phyloP scores from a whole-genome alignment of 352 stramenopile genomes.

The Phytopythium oedochilum region DNA sequence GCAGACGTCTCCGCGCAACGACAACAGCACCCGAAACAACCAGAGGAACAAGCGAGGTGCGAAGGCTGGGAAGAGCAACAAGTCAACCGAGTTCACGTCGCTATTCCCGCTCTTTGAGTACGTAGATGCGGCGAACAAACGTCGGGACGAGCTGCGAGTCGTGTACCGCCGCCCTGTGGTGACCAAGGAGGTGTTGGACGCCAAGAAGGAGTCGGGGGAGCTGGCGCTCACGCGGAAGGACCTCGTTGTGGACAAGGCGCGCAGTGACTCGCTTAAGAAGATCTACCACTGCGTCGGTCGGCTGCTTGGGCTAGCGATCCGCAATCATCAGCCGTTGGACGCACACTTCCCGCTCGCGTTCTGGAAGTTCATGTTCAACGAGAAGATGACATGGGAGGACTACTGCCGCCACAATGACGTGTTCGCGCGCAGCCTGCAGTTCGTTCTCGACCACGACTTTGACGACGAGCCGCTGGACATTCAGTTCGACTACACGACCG shows the following conservation, averaged over 20 bases:
- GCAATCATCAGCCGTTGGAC: conserved; percentile 60
- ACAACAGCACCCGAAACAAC: conserved; percentile 7
- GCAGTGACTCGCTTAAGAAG: conserved; percentile 40
- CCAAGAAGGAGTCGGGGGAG: conserved; percentile 24
- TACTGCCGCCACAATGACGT: conserved; percentile 54
- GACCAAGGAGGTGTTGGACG: conserved; percentile 25
- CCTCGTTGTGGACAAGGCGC: conserved; percentile 27
- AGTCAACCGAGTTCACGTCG: conserved; percentile 11
- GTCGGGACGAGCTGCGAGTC: conserved; percentile 30
- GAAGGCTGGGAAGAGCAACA: neutral
- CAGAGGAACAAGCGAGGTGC: neutral
- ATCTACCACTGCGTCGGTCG: conserved; percentile 61
- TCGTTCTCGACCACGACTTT: conserved; percentile 67
- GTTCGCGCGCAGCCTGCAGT: conserved; percentile 57
- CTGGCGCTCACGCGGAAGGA: conserved; percentile 35
- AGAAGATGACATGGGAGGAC: conserved; percentile 49
- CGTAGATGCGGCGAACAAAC: conserved; percentile 16
- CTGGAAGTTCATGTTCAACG: conserved; percentile 61
- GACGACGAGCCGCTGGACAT: conserved; percentile 45
- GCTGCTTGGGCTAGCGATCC: conserved; percentile 61
- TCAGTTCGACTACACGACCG: conserved; percentile 58
- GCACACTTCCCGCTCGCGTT: conserved; percentile 54
- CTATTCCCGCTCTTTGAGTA: conserved; percentile 62
- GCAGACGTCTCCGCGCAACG: conserved; percentile 15
- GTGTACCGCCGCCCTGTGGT: conserved; percentile 19